A percentile compares a stretch with the other conserved stretches of the same genome.
Conservation (phyloP, 2,329 filamentous ascomycete species). For the Phialophora expanda region DNA sequence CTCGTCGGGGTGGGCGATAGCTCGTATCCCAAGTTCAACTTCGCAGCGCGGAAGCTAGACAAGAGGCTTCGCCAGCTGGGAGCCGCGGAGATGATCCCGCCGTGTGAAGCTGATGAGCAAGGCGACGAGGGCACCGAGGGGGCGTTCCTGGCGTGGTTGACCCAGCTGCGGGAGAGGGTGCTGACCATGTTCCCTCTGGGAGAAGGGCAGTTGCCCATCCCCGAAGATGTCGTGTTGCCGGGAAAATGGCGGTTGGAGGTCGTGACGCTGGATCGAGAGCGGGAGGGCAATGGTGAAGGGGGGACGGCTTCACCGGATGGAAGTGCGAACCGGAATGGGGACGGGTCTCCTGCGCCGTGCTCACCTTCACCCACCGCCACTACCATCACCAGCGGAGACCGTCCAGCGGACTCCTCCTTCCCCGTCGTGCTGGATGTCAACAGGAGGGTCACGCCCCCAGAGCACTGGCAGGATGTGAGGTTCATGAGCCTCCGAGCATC, state of each 20-base stretch:
- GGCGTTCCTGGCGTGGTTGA: slow-evolving; percentile 77
- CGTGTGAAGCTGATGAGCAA: slow-evolving; percentile 90
- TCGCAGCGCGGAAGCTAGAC: slow-evolving; percentile 84
- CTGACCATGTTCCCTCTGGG: slow-evolving; percentile 73
- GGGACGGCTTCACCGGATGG: background rate
- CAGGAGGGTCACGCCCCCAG: slow-evolving; percentile 70
- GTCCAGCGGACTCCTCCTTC: slow-evolving; percentile 49
- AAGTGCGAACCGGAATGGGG: slow-evolving; percentile 3
- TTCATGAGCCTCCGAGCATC: slow-evolving; percentile 67
- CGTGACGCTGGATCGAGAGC: background rate
- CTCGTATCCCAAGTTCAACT: slow-evolving; percentile 96
- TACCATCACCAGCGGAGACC: background rate
- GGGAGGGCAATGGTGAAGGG: background rate
- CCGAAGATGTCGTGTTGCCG: slow-evolving; percentile 32
- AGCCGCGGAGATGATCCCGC: slow-evolving; percentile 73
- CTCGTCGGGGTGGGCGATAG: slow-evolving; percentile 93
- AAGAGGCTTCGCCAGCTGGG: slow-evolving; percentile 84
- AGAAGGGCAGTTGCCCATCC: slow-evolving; percentile 54
- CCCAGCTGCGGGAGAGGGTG: slow-evolving; percentile 69
- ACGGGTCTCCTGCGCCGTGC: slow-evolving; percentile 39
- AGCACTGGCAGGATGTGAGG: slow-evolving; percentile 94
- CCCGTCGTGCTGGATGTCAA: slow-evolving; percentile 69
- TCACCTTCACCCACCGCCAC: no score
- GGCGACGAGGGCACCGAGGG: slow-evolving; percentile 89
- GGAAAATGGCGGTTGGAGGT: slow-evolving; percentile 26